phyloP scores from a whole-genome alignment of 2,329 filamentous ascomycete genomes.

The Cordyceps fumosorosea region DNA sequence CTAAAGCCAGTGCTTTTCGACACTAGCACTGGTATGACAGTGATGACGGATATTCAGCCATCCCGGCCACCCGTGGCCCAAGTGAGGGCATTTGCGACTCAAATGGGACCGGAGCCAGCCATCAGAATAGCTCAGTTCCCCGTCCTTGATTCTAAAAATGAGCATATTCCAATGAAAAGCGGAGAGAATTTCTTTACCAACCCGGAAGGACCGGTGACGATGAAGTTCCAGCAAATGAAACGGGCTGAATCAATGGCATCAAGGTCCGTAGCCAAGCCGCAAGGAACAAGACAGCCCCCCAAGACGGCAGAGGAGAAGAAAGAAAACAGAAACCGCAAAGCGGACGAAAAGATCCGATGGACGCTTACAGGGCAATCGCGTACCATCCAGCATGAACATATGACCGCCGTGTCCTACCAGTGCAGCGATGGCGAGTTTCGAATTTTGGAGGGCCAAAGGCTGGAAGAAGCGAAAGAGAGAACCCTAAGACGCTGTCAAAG shows the following conservation, averaged over 20 bases:
- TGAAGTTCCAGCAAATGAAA: constrained; percentile 1
- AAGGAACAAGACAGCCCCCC: background rate
- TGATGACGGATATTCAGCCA: constrained; percentile 1
- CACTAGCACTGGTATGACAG: background rate
- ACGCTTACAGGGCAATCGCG: background rate
- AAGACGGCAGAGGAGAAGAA: constrained; percentile 11
- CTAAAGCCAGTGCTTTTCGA: constrained; percentile 1
- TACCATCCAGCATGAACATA: background rate
- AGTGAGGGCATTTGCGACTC: background rate
- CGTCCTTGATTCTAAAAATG: background rate
- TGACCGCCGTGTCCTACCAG: background rate
- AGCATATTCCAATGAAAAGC: background rate
- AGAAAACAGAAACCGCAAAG: background rate
- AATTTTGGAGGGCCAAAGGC: background rate
- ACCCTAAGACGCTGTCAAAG: background rate
- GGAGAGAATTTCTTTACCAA: background rate
- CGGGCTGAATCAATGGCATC: background rate
- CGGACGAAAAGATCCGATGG: constrained; percentile 1
- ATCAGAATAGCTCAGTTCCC: constrained; percentile 9
- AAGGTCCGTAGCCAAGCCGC: background rate
- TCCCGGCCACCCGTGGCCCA: constrained; percentile 1
- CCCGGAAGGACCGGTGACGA: background rate
- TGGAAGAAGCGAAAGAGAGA: background rate
- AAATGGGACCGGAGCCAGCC: background rate
- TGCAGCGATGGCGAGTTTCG: constrained; percentile 10